Base-by-base conservation (phyloP, 441 rosid genomes). In the Flueggea neowawraea region DNA sequence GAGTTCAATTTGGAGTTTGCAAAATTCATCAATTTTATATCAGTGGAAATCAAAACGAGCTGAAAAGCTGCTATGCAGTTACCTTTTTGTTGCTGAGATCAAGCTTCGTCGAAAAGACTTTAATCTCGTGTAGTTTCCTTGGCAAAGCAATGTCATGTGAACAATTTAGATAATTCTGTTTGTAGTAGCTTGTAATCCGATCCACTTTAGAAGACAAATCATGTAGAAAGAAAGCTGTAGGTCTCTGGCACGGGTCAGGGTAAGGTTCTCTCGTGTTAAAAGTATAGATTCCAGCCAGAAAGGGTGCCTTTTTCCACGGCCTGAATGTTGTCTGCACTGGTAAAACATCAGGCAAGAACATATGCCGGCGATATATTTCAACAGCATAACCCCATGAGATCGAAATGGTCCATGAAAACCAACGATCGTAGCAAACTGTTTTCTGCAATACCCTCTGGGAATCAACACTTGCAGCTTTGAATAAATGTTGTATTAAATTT, bases 331-430 rank as follows among this genome's bases (percentile, higher is more conserved):
- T 66, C 64, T 84, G 93, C 52, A 77, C 78, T 0, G 72, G 79
- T 16, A 87, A 75, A 51, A 76, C 70, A 59, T 91, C 95, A 0
- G 83, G 78, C 54, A 91, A 66, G 9, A 56, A 58, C 16, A 80
- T 11, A 59, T 84, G 84, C 54, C 68, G 72, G 1, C 74, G 64
- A 43, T 76, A 73, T 5, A 94, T 86, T 80, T 89, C 97, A 61
- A 95, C 85, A 0, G 88, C 84, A 56, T 89, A 95, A 2, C 99
- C 99, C 99, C 99, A 95, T 8, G 97, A 82, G 22, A 95, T 75
- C 0, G 96, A 86, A 48, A 95, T 77, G 6, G 97, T 91, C 99
- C 95, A 95, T 0, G 82, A 84, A 67, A 78, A 84, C 92, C 88
- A 86, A 2, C 79, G 88, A 62, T 85, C 87, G 4, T 91, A 95